Conservation (phyloP, 2,329 filamentous ascomycete genomes). For the Trichoderma breve region DNA sequence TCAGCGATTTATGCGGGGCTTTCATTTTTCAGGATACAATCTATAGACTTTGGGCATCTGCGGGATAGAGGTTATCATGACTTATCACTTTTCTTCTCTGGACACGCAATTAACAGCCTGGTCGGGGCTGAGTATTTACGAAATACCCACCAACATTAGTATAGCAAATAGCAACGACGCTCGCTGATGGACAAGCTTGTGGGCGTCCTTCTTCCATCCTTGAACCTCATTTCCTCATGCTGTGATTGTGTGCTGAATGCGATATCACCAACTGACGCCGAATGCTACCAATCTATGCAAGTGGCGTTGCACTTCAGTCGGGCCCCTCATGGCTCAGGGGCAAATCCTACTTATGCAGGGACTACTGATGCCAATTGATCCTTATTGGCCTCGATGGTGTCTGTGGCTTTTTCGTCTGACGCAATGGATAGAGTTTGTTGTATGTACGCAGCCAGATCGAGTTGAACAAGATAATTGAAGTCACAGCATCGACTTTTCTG, state of each 20-base stretch:
- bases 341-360: conserved; percentile 4
- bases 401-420: neutral
- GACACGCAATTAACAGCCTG: neutral
- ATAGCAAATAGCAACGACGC: neutral
- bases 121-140: neutral
- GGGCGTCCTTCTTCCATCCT: neutral
- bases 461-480: neutral
- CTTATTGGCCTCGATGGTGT: neutral
- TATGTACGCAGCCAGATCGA: neutral
- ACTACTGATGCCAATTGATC: neutral
- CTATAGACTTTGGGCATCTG: conserved; percentile 15
- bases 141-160: neutral
- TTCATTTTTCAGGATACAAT: conserved; percentile 3
- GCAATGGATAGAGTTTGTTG: neutral
- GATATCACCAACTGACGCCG: neutral
- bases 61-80: conserved; percentile 7
- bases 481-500: neutral
- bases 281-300: neutral
- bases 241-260: neutral
- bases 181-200: neutral
- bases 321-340: neutral
- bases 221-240: neutral
- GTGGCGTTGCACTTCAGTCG: neutral
- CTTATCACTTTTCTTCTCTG: neutral
- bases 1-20: neutral